Percentiles rank a stretch among this genome's conserved stretches.
Evolutionary conservation across 306 rosid genomes (phyloP).

Genomic region (Vigna trinervia): DNA sequence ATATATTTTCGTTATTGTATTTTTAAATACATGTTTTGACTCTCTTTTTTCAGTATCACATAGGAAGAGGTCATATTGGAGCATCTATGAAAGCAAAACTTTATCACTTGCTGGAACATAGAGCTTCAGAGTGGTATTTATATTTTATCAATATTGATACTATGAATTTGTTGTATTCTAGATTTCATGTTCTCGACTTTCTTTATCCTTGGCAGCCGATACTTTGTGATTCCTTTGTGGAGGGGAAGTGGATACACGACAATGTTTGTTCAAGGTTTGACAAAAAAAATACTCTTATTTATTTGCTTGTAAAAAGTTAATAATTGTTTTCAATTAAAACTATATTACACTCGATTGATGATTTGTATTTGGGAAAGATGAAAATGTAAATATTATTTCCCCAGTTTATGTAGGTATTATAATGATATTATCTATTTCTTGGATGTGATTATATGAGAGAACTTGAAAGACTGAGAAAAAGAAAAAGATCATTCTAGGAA

Average conservation of each 20-base stretch:
- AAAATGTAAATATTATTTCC: background rate
- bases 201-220: slow-evolving; percentile 62
- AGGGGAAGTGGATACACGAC: slow-evolving; percentile 86
- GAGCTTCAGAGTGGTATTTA: slow-evolving; percentile 83
- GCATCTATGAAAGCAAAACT: slow-evolving; percentile 82
- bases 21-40: slow-evolving; percentile 27
- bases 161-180: slow-evolving; percentile 26
- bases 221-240: slow-evolving; percentile 93
- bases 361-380: slow-evolving; percentile 8
- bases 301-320: background rate
- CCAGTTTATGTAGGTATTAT: slow-evolving; percentile 6
- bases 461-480: slow-evolving; percentile 25
- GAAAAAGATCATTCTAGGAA: background rate
- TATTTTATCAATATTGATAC: slow-evolving; percentile 12
- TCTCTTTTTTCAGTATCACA: slow-evolving; percentile 68
- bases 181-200: slow-evolving; percentile 40
- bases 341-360: slow-evolving; percentile 20
- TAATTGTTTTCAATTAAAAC: slow-evolving; percentile 16
- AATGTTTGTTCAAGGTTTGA: slow-evolving; percentile 91
- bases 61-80: slow-evolving; percentile 95
- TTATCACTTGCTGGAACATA: slow-evolving; percentile 75
- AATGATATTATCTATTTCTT: background rate
- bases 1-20: background rate
- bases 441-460: slow-evolving; percentile 17
- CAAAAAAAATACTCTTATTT: background rate